Conservation (phyloP, 352 stramenopile genomes). For the Phytophthora meadii region DNA sequence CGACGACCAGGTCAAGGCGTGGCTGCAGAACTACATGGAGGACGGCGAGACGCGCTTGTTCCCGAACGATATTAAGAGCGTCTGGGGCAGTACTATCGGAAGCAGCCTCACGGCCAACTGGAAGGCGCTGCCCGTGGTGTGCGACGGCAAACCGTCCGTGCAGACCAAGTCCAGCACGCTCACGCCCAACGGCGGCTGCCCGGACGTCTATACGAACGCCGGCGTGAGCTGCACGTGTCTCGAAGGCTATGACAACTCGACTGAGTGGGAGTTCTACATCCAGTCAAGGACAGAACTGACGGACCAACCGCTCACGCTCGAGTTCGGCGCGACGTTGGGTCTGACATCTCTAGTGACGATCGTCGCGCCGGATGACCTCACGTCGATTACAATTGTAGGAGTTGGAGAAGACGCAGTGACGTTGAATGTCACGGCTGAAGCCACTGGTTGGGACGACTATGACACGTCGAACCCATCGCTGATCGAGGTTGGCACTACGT, state of each 20-base stretch:
- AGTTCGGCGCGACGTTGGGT: conserved; percentile 44
- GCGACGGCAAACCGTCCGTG: conserved; percentile 52
- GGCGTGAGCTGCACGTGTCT: conserved; percentile 70
- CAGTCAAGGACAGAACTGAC: conserved; percentile 28
- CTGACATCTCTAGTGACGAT: conserved; percentile 58
- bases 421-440: conserved; percentile 52
- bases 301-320: conserved; percentile 41
- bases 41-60: conserved; percentile 64
- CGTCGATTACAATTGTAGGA: conserved; percentile 40
- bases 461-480: conserved; percentile 44
- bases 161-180: conserved; percentile 52
- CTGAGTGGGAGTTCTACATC: conserved; percentile 56
- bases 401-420: conserved; percentile 34
- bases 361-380: conserved; percentile 45
- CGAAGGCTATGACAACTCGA: conserved; percentile 43
- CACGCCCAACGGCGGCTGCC: conserved; percentile 55
- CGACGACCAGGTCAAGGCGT: conserved; percentile 52
- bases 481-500: conserved; percentile 46
- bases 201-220: conserved; percentile 47
- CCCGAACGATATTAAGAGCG: conserved; percentile 64
- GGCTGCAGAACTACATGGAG: conserved; percentile 60
- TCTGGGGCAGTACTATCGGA: conserved; percentile 57
- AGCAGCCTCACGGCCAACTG: conserved; percentile 60
- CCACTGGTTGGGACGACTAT: conserved; percentile 48
- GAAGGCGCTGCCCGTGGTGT: conserved; percentile 59